Conservation (phyloP, 768 basidiomycete species). For the Ramaria sp. region DNA sequence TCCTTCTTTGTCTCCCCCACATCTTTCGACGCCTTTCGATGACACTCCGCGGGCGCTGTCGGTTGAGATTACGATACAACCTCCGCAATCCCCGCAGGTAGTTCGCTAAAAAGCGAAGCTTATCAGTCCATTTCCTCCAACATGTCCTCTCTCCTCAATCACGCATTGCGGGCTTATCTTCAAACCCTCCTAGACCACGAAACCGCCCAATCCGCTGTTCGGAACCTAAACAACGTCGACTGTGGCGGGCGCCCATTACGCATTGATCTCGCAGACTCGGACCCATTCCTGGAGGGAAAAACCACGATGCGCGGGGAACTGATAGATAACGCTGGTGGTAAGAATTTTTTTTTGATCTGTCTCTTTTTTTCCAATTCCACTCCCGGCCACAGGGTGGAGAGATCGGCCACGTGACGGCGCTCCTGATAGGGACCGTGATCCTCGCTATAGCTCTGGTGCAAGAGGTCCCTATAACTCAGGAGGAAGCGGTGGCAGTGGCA, state of each 20-base stretch:
- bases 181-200: conserved; percentile 56
- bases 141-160: conserved; percentile 12
- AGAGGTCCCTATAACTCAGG: background rate
- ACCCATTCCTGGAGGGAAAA: conserved; percentile 85
- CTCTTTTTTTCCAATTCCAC: background rate
- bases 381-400: conserved; percentile 26
- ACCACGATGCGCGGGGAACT: conserved; percentile 79
- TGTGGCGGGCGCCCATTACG: conserved; percentile 88
- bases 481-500: background rate
- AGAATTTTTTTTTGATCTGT: background rate
- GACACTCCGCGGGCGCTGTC: background rate
- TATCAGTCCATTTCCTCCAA: background rate
- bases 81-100: no score
- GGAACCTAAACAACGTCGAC: conserved; percentile 88
- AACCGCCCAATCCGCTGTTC: conserved; percentile 88
- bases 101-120: no score
- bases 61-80: no score
- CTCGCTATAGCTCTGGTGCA: conserved; percentile 14
- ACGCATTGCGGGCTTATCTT: conserved; percentile 20
- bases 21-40: background rate
- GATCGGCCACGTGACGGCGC: conserved; percentile 48
- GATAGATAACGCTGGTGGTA: conserved; percentile 44
- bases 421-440: conserved; percentile 31
- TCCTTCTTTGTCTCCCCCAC: conserved; percentile 15
- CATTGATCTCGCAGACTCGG: conserved; percentile 90